A percentile compares a stretch with the other conserved stretches of the same genome.
These are phyloP conservation scores for Babesia gibsoni DNA, from an alignment of 169 alveolate species.

Conservation along the genomic window DNA sequence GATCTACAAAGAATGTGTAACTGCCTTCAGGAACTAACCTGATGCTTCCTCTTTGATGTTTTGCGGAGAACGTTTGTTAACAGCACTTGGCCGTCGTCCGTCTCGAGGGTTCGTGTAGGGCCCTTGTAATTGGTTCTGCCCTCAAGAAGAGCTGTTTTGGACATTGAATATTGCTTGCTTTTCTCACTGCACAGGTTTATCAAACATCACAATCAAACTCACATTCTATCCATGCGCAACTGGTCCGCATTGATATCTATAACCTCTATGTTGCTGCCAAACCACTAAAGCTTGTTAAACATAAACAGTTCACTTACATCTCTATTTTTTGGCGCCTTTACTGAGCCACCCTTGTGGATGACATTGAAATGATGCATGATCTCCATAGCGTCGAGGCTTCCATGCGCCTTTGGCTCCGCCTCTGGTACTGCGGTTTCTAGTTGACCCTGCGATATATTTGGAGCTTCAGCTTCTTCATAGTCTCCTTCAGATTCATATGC, in stretches of 20 bases:
- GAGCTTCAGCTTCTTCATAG: neutral
- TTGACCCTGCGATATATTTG: neutral
- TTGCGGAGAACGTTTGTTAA: constrained; percentile 44
- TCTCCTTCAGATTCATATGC: neutral
- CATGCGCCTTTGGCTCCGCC: neutral
- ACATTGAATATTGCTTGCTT: constrained; percentile 5
- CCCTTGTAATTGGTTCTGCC: constrained; percentile 22
- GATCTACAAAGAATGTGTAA: constrained; percentile 45
- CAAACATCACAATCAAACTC: neutral
- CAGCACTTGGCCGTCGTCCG: constrained; percentile 54
- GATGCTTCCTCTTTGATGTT: constrained; percentile 58
- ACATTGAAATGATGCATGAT: constrained; percentile 31
- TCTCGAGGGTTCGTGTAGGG: constrained; percentile 34
- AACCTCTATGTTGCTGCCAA: constrained; percentile 26
- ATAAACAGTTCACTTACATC: neutral
- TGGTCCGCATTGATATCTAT: constrained; percentile 56
- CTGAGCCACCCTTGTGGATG: constrained; percentile 3
- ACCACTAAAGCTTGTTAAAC: constrained; percentile 24
- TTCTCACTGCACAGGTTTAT: constrained; percentile 29
- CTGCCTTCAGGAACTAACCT: neutral
- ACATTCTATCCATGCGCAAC: constrained; percentile 34
- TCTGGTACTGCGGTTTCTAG: neutral
- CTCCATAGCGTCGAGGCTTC: constrained; percentile 7
- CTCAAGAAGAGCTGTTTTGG: constrained; percentile 38
- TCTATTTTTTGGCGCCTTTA: constrained; percentile 24